phyloP scores from a whole-genome alignment of 345 rosid genomes.

The Theobroma cacao region DNA sequence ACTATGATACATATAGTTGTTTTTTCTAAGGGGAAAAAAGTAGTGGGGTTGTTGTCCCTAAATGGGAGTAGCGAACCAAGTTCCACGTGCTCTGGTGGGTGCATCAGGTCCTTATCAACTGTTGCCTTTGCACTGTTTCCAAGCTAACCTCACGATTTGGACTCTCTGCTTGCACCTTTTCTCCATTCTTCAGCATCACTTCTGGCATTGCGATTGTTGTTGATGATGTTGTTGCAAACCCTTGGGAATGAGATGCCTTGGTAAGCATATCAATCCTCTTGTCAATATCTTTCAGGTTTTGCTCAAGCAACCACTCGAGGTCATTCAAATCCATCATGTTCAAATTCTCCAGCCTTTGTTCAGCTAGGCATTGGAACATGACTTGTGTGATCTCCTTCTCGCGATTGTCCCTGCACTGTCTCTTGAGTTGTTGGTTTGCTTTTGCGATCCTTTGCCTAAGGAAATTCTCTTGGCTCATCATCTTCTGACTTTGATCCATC shows the following conservation, averaged over 20 bases:
- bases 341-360: constrained; percentile 5
- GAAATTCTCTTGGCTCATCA: constrained; percentile 28
- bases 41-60: constrained; percentile 5
- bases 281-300: constrained; percentile 18
- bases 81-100: constrained; percentile 25
- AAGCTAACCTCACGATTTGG: neutral
- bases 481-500: constrained; percentile 30
- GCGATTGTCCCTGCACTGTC: constrained; percentile 23
- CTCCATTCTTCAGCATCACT: neutral
- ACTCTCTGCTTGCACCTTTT: neutral
- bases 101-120: constrained; percentile 31
- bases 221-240: neutral
- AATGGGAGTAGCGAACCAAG: constrained; percentile 25
- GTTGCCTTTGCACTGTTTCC: constrained; percentile 15
- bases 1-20: neutral
- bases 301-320: constrained; percentile 19
- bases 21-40: constrained; percentile 10
- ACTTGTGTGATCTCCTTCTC: constrained; percentile 21
- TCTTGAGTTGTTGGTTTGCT: constrained; percentile 3
- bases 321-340: constrained; percentile 21
- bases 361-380: constrained; percentile 24
- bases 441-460: constrained; percentile 20
- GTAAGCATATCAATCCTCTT: neutral
- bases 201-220: neutral
- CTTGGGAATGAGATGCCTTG: neutral